phyloP scores from a whole-genome alignment of 2,329 filamentous ascomycete species.

The Beauveria medogensis region DNA sequence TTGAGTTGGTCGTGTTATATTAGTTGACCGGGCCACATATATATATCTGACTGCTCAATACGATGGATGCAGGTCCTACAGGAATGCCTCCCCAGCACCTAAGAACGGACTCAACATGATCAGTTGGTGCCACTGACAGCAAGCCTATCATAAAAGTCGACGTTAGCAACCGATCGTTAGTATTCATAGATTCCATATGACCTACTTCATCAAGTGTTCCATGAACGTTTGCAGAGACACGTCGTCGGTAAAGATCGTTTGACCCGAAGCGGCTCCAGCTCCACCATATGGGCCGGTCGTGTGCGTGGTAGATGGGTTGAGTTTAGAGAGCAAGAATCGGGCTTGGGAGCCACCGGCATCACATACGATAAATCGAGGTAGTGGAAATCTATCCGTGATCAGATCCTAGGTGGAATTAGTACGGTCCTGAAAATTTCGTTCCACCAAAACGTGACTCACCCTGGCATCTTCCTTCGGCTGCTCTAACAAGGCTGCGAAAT shows the following conservation, averaged over 20 bases:
- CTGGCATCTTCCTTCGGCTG: constrained; percentile 94
- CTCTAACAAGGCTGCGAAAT: constrained; percentile 80
- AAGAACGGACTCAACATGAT: background rate
- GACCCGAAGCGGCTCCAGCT: constrained; percentile 74
- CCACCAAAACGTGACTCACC: constrained; percentile 42
- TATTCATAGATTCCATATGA: constrained; percentile 17
- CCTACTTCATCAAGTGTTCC: constrained; percentile 99
- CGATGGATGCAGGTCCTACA: no score
- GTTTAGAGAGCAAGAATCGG: constrained; percentile 90
- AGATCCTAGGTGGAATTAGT: constrained; percentile 58
- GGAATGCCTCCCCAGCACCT: background rate
- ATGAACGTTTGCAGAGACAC: constrained; percentile 98
- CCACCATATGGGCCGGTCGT: constrained; percentile 89
- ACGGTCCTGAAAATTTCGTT: background rate
- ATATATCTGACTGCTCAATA: no score
- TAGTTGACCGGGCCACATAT: no score
- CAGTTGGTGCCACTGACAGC: constrained; percentile 57
- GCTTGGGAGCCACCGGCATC: constrained; percentile 98
- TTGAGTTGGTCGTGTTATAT: no score
- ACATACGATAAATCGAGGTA: constrained; percentile 96
- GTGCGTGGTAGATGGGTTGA: constrained; percentile 96
- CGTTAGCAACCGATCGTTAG: constrained; percentile 11
- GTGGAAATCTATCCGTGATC: constrained; percentile 94
- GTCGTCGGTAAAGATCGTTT: constrained; percentile 98
- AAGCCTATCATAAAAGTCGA: constrained; percentile 30